These are phyloP conservation scores for Arachis monticola DNA, from an alignment of 331 rosid genomes.

Conservation along the genomic window DNA sequence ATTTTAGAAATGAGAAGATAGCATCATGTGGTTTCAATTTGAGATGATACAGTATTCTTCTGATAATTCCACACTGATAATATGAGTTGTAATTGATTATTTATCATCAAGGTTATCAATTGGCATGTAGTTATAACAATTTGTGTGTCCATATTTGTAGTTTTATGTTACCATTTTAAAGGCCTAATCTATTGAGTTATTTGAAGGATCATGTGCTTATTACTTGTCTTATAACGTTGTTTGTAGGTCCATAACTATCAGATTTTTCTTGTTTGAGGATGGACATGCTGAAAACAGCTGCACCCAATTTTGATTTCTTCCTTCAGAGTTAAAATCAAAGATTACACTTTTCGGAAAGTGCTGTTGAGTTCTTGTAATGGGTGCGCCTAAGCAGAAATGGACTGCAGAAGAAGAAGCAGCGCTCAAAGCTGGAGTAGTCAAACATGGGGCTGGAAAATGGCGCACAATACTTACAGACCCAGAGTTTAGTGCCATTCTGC, in stretches of 20 bases:
- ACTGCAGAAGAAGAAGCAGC: slow-evolving; percentile 99
- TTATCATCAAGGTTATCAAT: not conserved
- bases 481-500: slow-evolving; percentile 79
- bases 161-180: not conserved
- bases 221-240: slow-evolving; percentile 7
- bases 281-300: slow-evolving; percentile 31
- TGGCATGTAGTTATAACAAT: slow-evolving; percentile 18
- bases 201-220: slow-evolving; percentile 8
- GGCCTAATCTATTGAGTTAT: slow-evolving; percentile 24
- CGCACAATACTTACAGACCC: slow-evolving; percentile 95
- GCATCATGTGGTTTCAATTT: not conserved
- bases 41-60: slow-evolving; percentile 17
- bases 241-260: slow-evolving; percentile 32
- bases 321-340: slow-evolving; percentile 35
- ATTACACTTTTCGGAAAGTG: slow-evolving; percentile 20
- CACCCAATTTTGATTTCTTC: slow-evolving; percentile 38
- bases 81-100: slow-evolving; percentile 22
- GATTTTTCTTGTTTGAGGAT: slow-evolving; percentile 33
- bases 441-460: slow-evolving; percentile 99
- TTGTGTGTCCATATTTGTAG: not conserved
- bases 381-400: slow-evolving; percentile 99
- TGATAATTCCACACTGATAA: slow-evolving; percentile 3
- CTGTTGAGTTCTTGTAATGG: slow-evolving; percentile 65
- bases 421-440: slow-evolving; percentile 93
- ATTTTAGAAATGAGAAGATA: slow-evolving; percentile 13